These are phyloP conservation scores for Aspergillus costaricaensis DNA, from an alignment of 2,329 filamentous ascomycete species.

Conservation along the genomic window DNA sequence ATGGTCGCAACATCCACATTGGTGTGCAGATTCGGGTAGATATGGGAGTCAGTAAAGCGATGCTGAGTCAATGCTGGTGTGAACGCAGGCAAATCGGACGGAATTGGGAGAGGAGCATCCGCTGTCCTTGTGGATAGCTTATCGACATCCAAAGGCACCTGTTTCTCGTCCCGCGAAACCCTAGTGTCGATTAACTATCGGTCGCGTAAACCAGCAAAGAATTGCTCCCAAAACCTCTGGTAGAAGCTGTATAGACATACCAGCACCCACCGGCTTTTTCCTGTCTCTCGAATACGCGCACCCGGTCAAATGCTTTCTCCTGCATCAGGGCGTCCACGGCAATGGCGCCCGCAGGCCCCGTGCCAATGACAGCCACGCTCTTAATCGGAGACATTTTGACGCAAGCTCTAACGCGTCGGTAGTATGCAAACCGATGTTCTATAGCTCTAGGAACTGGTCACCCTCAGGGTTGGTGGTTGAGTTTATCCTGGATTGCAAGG, in stretches of 20 bases:
- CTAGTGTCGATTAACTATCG: constrained; percentile 15
- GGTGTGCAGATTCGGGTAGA: constrained; percentile 66
- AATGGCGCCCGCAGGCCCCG: constrained; percentile 63
- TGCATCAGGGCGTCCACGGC: constrained; percentile 61
- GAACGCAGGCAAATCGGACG: constrained; percentile 50
- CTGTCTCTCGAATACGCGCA: constrained; percentile 64
- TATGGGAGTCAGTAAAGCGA: constrained; percentile 59
- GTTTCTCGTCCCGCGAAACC: constrained; percentile 39
- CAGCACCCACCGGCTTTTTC: constrained; percentile 63
- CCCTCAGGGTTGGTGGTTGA: not conserved
- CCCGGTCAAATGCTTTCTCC: constrained; percentile 60
- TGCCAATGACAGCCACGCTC: constrained; percentile 61
- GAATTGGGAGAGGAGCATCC: constrained; percentile 53
- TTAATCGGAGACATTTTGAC: constrained; percentile 24
- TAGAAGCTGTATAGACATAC: constrained; percentile 42
- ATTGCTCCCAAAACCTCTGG: not conserved
- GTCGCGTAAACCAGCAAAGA: not conserved
- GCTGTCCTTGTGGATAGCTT: constrained; percentile 53
- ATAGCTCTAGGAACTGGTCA: not conserved
- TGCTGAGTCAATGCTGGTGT: constrained; percentile 47
- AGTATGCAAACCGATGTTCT: not conserved
- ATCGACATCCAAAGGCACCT: constrained; percentile 49
- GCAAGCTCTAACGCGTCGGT: no score
- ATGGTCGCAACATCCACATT: constrained; percentile 63
- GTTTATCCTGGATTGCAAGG: not conserved